A percentile compares a stretch with the other conserved stretches of the same genome.
Evolutionary conservation across 1,139 yeast species (phyloP).

Genomic region (Candida pseudocylindracea): DNA sequence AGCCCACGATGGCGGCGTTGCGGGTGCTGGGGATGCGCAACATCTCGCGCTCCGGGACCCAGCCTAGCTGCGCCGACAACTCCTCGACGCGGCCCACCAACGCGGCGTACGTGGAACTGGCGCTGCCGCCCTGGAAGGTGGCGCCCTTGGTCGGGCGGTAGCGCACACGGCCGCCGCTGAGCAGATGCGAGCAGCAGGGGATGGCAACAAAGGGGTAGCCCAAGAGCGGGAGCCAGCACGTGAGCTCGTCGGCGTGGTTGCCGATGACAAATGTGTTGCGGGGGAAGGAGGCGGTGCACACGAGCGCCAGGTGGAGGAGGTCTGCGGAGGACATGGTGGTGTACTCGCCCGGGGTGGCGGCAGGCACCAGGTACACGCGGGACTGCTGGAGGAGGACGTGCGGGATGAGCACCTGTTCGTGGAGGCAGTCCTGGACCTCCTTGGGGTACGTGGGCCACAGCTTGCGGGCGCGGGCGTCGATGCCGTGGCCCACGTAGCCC

Average conservation of each 20-base stretch:
- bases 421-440: conserved; percentile 28
- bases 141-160: conserved; percentile 10
- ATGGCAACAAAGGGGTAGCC: conserved; percentile 79
- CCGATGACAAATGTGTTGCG: conserved; percentile 67
- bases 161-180: conserved; percentile 55
- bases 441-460: conserved; percentile 66
- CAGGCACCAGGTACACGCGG: conserved; percentile 27
- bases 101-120: conserved; percentile 48
- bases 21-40: conserved; percentile 86
- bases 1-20: conserved; percentile 73
- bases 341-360: conserved; percentile 2
- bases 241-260: conserved; percentile 86
- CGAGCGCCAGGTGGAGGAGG: conserved; percentile 31
- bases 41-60: conserved; percentile 75
- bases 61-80: conserved; percentile 46
- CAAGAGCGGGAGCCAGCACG: conserved; percentile 85
- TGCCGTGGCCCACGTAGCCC: conserved; percentile 67
- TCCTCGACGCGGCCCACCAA: conserved; percentile 70
- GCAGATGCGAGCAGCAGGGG: conserved; percentile 86
- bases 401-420: conserved; percentile 70
- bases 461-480: conserved; percentile 78
- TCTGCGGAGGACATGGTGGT: conserved; percentile 16
- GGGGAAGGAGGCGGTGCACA: conserved; percentile 45
- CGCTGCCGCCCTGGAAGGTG: conserved; percentile 3
- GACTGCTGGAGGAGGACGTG: conserved; percentile 45